Evolutionary conservation across 2,329 filamentous ascomycete species (phyloP), one percentile per base, ranked within the genome.

Genomic region (Alternaria alternata): DNA sequence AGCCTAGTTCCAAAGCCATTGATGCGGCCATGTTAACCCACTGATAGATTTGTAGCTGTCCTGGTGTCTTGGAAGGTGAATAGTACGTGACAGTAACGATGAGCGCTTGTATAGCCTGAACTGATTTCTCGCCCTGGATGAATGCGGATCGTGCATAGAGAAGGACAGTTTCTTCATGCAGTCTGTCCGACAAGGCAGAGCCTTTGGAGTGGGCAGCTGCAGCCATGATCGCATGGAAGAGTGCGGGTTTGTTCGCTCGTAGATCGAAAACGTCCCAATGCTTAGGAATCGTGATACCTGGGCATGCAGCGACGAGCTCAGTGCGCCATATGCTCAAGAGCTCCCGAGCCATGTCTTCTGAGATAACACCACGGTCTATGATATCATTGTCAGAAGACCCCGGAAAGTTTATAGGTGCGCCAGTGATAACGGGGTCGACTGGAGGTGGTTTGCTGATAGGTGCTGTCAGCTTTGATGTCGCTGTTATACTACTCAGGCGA

Each of bases 221-320:
- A 4, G 75, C 75, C 75, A 78, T 77, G 8, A 78, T 69, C 7
- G 76, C 73, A 54, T 76, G 72, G 51, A 78, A 78, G 9, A 78
- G 59, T 9, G 72, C 73, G 14, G 75, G 75, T 41, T 77, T 78
- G 30, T 70, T 69, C 20, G 56, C 48, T 46, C 76, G 63, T 5
- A 78, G 61, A 11, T 76, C 64, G 16, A 67, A 53, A 3, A 69
- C 71, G n/a, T 73, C 74, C 70, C 75, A 77, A 18, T 76, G 65
- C 26, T 62, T 69, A 5, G 70, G 67, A 7, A 78, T 69, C 4
- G 67, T 67, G 14, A 76, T 72, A 5, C 71, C 71, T 20, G 76
- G 76, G 46, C 65, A 76, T n/a, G 71, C 65, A 14, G 63, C 44
- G 8, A 71, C 65, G 8, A 77, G 62, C 11, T 76, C 71, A 16